Conservation (phyloP, 2,329 filamentous ascomycete species). For the Polychaeton citri region DNA sequence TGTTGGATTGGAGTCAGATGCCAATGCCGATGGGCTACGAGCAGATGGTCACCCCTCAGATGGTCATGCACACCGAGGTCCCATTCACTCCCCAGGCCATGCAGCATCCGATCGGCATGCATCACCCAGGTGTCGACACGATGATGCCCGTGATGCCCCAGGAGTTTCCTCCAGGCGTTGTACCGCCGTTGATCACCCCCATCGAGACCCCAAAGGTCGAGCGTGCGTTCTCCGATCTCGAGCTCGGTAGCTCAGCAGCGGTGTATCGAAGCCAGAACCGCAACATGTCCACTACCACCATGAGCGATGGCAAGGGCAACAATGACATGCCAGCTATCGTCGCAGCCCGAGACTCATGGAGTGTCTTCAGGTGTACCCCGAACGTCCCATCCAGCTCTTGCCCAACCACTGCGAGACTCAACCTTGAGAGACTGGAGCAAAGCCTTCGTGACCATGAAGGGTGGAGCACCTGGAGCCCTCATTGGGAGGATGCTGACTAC, state of each 20-base stretch:
- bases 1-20: conserved; percentile 37
- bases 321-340: conserved; percentile 35
- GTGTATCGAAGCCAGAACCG: conserved; percentile 28
- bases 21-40: conserved; percentile 32
- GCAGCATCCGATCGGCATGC: conserved; percentile 13
- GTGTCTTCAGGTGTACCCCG: conserved; percentile 39
- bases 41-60: conserved; percentile 27
- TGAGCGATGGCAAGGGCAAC: conserved; percentile 7
- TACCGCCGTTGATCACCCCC: conserved; percentile 30
- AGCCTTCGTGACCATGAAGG: conserved; percentile 38
- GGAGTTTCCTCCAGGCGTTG: conserved; percentile 23
- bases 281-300: conserved; percentile 24
- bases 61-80: conserved; percentile 32
- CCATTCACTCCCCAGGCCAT: conserved; percentile 30
- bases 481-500: conserved; percentile 36
- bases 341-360: conserved; percentile 39
- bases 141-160: conserved; percentile 34
- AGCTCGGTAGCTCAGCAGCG: conserved; percentile 29
- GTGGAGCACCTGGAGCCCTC: conserved; percentile 39
- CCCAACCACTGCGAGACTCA: conserved; percentile 37
- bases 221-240: conserved; percentile 33
- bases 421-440: conserved; percentile 38
- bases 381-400: conserved; percentile 34
- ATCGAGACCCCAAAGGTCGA: conserved; percentile 35
- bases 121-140: conserved; percentile 14